Percentiles rank a stretch among this genome's conserved stretches.
phyloP scores from a whole-genome alignment of 2,329 filamentous ascomycete genomes.

The Grosmannia serpens region DNA sequence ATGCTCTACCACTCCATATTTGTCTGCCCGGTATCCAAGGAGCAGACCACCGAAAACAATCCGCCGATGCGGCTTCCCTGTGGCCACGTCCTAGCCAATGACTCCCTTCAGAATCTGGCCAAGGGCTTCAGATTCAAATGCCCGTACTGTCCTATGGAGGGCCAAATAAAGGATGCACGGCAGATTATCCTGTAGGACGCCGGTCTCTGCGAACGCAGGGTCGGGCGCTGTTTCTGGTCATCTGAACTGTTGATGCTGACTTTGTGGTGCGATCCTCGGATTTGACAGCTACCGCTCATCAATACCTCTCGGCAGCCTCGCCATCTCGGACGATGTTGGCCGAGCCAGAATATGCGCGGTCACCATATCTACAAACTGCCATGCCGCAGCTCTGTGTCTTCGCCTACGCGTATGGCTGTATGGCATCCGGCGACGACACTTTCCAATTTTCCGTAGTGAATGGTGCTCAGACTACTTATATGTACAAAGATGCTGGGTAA shows the following conservation, averaged over 20 bases:
- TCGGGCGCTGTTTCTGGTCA: neutral
- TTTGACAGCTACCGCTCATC: no score
- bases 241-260: neutral
- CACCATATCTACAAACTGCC: no score
- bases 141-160: conserved; percentile 87
- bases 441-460: no score
- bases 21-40: conserved; percentile 93
- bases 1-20: conserved; percentile 91
- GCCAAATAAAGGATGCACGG: conserved; percentile 61
- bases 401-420: no score
- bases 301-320: no score
- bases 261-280: no score
- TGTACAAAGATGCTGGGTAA: no score
- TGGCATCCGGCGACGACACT: no score
- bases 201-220: neutral
- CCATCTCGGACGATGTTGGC: no score
- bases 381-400: no score
- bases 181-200: conserved; percentile 51
- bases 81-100: conserved; percentile 83
- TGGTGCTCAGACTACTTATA: no score
- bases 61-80: conserved; percentile 96
- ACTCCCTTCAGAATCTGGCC: conserved; percentile 67
- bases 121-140: conserved; percentile 84
- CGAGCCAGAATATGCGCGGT: no score
- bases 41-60: conserved; percentile 85